Evolutionary conservation across 768 basidiomycete species (phyloP).

Genomic region (Solioccasus polychromus): DNA sequence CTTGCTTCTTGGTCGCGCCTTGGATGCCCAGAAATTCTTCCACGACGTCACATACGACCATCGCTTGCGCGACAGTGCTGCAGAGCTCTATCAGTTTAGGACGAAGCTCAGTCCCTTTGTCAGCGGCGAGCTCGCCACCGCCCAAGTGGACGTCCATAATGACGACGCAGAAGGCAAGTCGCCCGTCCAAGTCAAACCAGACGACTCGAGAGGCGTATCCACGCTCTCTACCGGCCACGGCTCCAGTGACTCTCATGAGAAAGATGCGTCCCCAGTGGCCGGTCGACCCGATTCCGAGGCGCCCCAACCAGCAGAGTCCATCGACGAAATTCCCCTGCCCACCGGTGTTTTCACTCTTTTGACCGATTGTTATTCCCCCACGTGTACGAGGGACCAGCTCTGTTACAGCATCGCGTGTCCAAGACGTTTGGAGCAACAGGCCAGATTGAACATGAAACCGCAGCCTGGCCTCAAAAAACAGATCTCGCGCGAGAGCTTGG

Average conservation of each 20-base stretch:
- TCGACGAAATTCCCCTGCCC: conserved; percentile 73
- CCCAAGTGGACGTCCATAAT: conserved; percentile 34
- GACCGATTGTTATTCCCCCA: conserved; percentile 97
- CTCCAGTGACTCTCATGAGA: conserved; percentile 35
- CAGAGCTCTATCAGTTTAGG: conserved; percentile 92
- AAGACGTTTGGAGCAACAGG: conserved; percentile 89
- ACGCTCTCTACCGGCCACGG: conserved; percentile 29
- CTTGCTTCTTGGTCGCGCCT: conserved; percentile 87
- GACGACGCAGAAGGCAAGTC: conserved; percentile 34
- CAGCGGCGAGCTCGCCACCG: conserved; percentile 59
- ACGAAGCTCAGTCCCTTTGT: conserved; percentile 84
- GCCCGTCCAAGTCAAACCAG: conserved; percentile 19
- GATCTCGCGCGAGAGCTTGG: conserved; percentile 76
- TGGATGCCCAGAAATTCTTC: conserved; percentile 98
- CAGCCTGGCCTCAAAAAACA: conserved; percentile 86
- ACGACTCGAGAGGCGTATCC: conserved; percentile 22
- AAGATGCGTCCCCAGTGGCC: conserved; percentile 30
- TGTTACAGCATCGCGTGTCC: conserved; percentile 99
- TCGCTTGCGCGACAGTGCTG: conserved; percentile 81
- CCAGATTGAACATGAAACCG: conserved; percentile 90
- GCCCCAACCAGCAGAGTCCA: conserved; percentile 41
- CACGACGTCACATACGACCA: conserved; percentile 99
- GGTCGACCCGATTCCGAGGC: conserved; percentile 15
- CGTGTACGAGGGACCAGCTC: conserved; percentile 89
- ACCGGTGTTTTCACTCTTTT: conserved; percentile 94